These are phyloP conservation scores for Begonia peltatifolia DNA, from an alignment of 306 rosid species.

Conservation along the genomic window DNA sequence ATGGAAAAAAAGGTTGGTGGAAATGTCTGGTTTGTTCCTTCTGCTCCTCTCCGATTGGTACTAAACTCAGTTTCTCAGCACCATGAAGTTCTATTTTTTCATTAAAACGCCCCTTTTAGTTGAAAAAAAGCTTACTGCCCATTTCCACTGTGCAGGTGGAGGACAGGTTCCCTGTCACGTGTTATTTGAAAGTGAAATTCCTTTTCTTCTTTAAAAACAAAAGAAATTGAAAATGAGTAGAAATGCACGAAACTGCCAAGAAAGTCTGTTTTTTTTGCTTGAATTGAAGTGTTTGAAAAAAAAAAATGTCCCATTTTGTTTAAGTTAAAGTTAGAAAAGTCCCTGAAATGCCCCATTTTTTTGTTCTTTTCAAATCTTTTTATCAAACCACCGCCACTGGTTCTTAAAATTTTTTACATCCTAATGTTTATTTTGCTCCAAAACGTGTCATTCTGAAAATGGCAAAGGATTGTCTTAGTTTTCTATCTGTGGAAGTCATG, in stretches of 20 bases:
- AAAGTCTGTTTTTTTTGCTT: background rate
- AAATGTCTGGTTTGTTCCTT: slow-evolving; percentile 22
- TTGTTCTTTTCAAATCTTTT: too few relatives aligned
- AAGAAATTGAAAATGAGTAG: slow-evolving; percentile 3
- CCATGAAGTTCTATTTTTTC: slow-evolving; percentile 1
- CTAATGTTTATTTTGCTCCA: too few relatives aligned
- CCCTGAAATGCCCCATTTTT: too few relatives aligned
- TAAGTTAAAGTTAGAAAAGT: too few relatives aligned
- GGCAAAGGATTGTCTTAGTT: too few relatives aligned
- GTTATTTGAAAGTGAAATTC: slow-evolving; percentile 16
- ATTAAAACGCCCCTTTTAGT: slow-evolving; percentile 11
- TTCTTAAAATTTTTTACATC: too few relatives aligned
- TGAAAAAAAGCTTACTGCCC: slow-evolving; percentile 20
- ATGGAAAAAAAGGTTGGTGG: slow-evolving; percentile 7
- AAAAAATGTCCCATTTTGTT: background rate
- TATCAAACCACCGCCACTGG: too few relatives aligned
- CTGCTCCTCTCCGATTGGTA: background rate
- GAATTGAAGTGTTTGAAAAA: background rate
- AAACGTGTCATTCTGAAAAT: too few relatives aligned
- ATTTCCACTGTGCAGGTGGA: slow-evolving; percentile 31
- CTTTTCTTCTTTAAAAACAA: slow-evolving; percentile 5
- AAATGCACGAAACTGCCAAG: background rate
- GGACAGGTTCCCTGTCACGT: slow-evolving; percentile 28
- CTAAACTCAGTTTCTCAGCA: background rate
- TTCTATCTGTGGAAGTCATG: too few relatives aligned